These are phyloP conservation scores for Penicillium sp. DNA, from an alignment of 2,329 filamentous ascomycete species.

Conservation along the genomic window DNA sequence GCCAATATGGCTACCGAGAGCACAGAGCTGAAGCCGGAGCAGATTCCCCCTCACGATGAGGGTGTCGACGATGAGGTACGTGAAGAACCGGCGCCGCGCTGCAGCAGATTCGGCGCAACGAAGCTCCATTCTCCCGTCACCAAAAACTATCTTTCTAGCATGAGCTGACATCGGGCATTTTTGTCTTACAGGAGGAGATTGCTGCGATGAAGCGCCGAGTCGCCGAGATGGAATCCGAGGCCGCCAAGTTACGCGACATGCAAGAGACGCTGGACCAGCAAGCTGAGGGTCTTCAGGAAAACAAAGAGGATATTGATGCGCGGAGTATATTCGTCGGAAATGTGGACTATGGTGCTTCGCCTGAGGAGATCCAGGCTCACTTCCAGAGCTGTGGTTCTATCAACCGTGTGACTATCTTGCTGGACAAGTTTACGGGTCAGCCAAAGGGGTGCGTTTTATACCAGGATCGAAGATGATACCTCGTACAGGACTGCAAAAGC, in stretches of 20 bases:
- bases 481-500: neutral
- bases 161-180: conserved; percentile 10
- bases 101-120: conserved; percentile 5
- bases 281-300: conserved; percentile 80
- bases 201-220: conserved; percentile 85
- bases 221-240: conserved; percentile 89
- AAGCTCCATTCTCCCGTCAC: neutral
- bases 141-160: neutral
- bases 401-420: conserved; percentile 94
- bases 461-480: neutral
- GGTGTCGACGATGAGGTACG: conserved; percentile 54
- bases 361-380: conserved; percentile 97
- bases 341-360: conserved; percentile 95
- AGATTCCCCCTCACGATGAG: conserved; percentile 47
- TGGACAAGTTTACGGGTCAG: conserved; percentile 98
- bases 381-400: conserved; percentile 97
- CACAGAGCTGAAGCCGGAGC: conserved; percentile 46
- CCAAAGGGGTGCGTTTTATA: conserved; percentile 84
- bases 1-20: conserved; percentile 46
- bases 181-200: conserved; percentile 70
- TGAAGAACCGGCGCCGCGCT: conserved; percentile 13
- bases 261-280: conserved; percentile 85
- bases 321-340: conserved; percentile 98
- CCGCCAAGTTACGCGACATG: conserved; percentile 85
- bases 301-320: conserved; percentile 93